A percentile compares a stretch with the other conserved stretches of the same genome.
Conservation (phyloP, 2,329 filamentous ascomycete species). For the Biscogniauxia sp. region DNA sequence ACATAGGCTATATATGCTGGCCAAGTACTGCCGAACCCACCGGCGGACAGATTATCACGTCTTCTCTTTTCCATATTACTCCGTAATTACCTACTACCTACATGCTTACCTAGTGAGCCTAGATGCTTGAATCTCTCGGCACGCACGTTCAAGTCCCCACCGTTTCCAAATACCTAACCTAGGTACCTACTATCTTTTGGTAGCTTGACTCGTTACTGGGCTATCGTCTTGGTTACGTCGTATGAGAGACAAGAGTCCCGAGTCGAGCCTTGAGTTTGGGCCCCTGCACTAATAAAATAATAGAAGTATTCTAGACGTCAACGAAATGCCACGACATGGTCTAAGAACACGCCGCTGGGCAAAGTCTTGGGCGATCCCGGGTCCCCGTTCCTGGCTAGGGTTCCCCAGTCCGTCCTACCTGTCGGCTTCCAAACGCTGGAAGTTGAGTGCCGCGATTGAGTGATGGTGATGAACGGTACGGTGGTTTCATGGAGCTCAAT, state of each 20-base stretch:
- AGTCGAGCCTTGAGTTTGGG: background rate
- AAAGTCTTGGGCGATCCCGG: background rate
- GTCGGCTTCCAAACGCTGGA: background rate
- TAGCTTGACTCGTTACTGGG: background rate
- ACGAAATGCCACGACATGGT: no score
- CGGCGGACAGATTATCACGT: no score
- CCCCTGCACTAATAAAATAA: background rate
- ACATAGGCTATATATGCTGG: no score
- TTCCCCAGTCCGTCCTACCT: background rate
- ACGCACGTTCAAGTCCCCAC: no score
- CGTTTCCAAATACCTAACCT: no score
- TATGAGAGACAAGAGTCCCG: background rate
- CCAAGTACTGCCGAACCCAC: no score
- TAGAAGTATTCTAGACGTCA: background rate
- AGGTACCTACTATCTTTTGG: no score
- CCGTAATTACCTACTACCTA: no score
- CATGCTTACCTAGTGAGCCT: no score
- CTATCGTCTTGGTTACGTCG: background rate
- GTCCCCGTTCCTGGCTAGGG: background rate
- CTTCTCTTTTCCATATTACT: no score
- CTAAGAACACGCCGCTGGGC: background rate
- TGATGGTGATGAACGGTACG: background rate
- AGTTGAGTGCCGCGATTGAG: background rate
- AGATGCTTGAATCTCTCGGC: no score
- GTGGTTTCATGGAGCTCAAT: slow-evolving; percentile 2